Evolutionary conservation across 768 basidiomycete species (phyloP), one percentile per base, ranked within the genome.

Genomic region (Amyloporia xantha): DNA sequence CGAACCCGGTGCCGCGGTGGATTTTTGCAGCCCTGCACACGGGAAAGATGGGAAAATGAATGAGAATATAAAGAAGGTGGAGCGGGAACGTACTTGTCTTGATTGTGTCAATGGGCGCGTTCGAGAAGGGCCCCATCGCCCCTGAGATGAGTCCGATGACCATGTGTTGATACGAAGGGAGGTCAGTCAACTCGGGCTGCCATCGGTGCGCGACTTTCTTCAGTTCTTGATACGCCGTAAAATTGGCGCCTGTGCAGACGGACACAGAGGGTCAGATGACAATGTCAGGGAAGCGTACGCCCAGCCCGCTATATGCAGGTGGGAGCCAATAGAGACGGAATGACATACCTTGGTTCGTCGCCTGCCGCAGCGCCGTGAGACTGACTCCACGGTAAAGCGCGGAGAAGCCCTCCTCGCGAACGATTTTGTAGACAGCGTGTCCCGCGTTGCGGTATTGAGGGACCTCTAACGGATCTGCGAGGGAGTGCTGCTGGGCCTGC

Each of bases 71-170:
- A 1, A 30, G 38, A 42, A 42, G 2, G 47, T 21, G 44, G 42
- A 53, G 35, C 43, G 41, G 2, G 23, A 11, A 72, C 85, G 58
- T 66, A 86, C 91, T 89, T 50, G 95, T 98, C 68, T 96, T 97
- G 60, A 95, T 92, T 10, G 88, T 91, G 66, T 91, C 90, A 46
- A 92, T 87, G 1, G 94, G 95, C 11, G 96, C 96, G 62, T 99
- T 98, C 12, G 93, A 94, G 66, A 98, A 93, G 12, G 96, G 96
- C 3, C 96, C 96, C 86, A 94, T 92, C 1, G 96, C 96, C 44
- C 96, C 96, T 41, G 91, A 95, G 58, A 99, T 81, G 51, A 98
- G 75, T 44, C 96, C 96, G 50, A 98, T 91, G 20, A 88, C 41
- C 86, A 96, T 95, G 59, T 94, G 91, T 64, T 99, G 96, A 66